Conservation (phyloP, 257 asterid species). For the Solanum phureja region DNA sequence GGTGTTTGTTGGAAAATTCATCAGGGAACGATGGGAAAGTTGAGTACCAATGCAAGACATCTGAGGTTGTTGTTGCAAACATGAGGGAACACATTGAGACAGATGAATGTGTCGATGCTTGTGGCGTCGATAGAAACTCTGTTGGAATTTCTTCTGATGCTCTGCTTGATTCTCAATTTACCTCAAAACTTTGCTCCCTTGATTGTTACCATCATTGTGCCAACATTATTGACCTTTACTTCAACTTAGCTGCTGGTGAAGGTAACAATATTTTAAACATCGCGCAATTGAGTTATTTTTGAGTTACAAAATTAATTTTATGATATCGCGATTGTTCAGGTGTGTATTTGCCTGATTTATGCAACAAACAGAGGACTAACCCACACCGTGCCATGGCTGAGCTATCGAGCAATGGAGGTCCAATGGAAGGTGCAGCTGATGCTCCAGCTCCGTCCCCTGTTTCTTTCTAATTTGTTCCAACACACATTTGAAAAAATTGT, state of each 20-base stretch:
- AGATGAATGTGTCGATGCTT: slow-evolving; percentile 46
- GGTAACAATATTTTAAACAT: slow-evolving; percentile 16
- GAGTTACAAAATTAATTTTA: background rate
- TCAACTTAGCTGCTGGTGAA: slow-evolving; percentile 72
- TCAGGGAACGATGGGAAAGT: slow-evolving; percentile 12
- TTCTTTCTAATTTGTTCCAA: background rate
- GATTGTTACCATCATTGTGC: slow-evolving; percentile 52
- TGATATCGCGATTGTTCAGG: slow-evolving; percentile 19
- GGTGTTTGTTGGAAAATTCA: slow-evolving; percentile 59
- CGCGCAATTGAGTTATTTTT: background rate
- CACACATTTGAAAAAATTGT: background rate
- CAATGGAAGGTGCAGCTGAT: background rate
- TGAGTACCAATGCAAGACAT: slow-evolving; percentile 47
- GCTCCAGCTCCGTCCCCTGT: background rate
- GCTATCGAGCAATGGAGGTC: slow-evolving; percentile 49
- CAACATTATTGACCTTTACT: slow-evolving; percentile 65
- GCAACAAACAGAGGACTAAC: slow-evolving; percentile 39
- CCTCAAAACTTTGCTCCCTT: slow-evolving; percentile 53
- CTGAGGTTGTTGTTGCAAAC: slow-evolving; percentile 44
- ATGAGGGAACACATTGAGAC: slow-evolving; percentile 50
- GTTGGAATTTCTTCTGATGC: slow-evolving; percentile 83
- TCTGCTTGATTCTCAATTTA: slow-evolving; percentile 38
- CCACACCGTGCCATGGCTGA: slow-evolving; percentile 59
- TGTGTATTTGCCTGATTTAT: slow-evolving; percentile 51
- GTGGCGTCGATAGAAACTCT: slow-evolving; percentile 47